Base-by-base conservation (phyloP, 306 rosid genomes). In the Pachyrhizus erosus region DNA sequence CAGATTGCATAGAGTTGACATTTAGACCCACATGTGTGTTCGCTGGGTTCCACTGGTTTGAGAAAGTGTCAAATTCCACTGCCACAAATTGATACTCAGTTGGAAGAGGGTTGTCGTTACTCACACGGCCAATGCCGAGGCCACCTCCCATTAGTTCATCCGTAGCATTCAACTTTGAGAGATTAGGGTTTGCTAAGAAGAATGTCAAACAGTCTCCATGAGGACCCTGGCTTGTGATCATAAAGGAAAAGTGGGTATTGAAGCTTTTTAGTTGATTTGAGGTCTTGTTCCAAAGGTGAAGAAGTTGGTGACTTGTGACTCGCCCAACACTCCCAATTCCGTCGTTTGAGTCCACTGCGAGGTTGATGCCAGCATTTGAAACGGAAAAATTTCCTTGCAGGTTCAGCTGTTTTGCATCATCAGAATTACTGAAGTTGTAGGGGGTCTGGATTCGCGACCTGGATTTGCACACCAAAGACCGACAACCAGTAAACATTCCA, bases 61-160 rank as follows among this genome's bases (percentile, higher is more conserved):
- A 37, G n/a, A 3, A 84, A 67, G 84, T 87, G 73, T 89, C 92
- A 23, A 85, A 89, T 80, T 89, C 92, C 51, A 87, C 80, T 0
- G 88, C 92, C 20, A 85, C 84, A 54, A 87, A 89, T 1, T 60
- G 48, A 65, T 60, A 21, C 0, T 21, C 51, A 1, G 46, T 17
- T 9, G 71, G 9, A 65, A 78, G 48, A 11, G 4, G 0, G 1
- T 5, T 0, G 5, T 45, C 14, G 12, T 27, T 8, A 2, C 9
- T 1, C 37, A 64, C 43, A 31, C 58, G 81, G 7, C 91, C 89
- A 71, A 87, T 58, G 77, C 83, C 76, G 15, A 70, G 13, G 13
- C 80, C 82, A 0, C 83, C 82, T 8, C 83, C 72, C 33, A 0
- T 14, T 0, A 70, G n/a, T 5, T 57, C 34, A 27, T 68, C 4